Conservation (phyloP, 805 yeast genomes). For the Kodamaea hsintzibuensis region DNA sequence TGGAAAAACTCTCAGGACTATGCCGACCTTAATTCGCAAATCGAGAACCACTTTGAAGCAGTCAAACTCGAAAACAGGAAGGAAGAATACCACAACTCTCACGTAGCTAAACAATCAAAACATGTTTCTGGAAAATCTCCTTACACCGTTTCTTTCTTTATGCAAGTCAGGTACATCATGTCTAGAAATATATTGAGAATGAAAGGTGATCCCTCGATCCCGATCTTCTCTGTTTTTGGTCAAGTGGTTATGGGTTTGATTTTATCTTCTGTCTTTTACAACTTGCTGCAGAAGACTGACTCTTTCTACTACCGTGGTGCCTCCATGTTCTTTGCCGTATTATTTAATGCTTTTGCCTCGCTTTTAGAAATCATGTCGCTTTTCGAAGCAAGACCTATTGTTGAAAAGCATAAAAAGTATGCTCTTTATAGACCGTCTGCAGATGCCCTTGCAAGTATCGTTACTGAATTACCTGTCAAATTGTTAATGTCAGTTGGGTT, state of each 20-base stretch:
- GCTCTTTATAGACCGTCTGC: constrained; percentile 63
- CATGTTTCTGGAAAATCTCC: constrained; percentile 45
- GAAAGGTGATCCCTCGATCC: constrained; percentile 50
- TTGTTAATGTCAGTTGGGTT: constrained; percentile 44
- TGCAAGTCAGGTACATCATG: constrained; percentile 52
- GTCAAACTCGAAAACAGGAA: constrained; percentile 14
- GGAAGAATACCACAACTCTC: constrained; percentile 24
- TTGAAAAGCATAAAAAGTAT: constrained; percentile 58
- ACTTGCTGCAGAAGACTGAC: constrained; percentile 42
- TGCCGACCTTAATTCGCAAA: constrained; percentile 15
- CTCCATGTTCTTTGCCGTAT: constrained; percentile 64
- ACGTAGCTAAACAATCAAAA: constrained; percentile 22
- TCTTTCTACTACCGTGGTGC: constrained; percentile 60
- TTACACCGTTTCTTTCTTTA: constrained; percentile 50
- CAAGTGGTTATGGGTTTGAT: constrained; percentile 56
- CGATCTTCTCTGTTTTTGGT: constrained; percentile 42
- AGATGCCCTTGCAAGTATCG: constrained; percentile 60
- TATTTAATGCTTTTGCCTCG: constrained; percentile 63
- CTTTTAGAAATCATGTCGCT: constrained; percentile 56
- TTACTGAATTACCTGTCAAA: constrained; percentile 60
- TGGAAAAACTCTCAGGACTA: constrained; percentile 52
- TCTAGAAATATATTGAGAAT: constrained; percentile 50
- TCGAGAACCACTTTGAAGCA: constrained; percentile 13
- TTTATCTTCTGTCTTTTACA: constrained; percentile 59
- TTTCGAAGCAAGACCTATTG: constrained; percentile 56